These are phyloP conservation scores for Aureobasidium mangrovei DNA, from an alignment of 2,329 filamentous ascomycete species.

Conservation along the genomic window DNA sequence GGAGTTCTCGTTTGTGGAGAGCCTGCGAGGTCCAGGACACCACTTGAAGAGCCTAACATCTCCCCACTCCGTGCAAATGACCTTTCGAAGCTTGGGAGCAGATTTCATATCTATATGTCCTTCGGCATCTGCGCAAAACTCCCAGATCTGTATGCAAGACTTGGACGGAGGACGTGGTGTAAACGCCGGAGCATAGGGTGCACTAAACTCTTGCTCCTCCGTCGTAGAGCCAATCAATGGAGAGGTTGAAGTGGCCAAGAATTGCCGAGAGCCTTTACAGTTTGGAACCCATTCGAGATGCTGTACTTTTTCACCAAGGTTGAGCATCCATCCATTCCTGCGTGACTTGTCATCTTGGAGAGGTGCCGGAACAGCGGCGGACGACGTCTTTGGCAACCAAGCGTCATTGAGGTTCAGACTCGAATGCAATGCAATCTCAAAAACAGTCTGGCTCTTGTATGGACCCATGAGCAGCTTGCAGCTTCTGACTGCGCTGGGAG, in stretches of 20 bases:
- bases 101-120: conserved; percentile 35
- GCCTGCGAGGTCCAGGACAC: conserved; percentile 41
- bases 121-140: conserved; percentile 34
- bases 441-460: conserved; percentile 34
- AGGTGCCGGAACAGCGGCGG: background rate
- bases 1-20: conserved; percentile 25
- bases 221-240: conserved; percentile 26
- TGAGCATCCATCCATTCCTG: conserved; percentile 45
- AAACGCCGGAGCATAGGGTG: conserved; percentile 40
- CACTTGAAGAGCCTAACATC: conserved; percentile 47
- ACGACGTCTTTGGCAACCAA: conserved; percentile 28
- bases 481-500: conserved; percentile 22
- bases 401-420: conserved; percentile 38
- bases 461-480: conserved; percentile 45
- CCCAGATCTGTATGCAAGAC: conserved; percentile 51
- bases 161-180: conserved; percentile 40
- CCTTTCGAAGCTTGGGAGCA: conserved; percentile 39
- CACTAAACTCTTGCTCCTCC: conserved; percentile 26
- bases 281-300: conserved; percentile 39
- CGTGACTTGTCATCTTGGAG: conserved; percentile 27
- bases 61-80: conserved; percentile 51
- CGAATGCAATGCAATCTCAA: conserved; percentile 34
- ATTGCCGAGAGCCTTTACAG: conserved; percentile 41
- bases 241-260: conserved; percentile 41
- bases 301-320: conserved; percentile 46